Base-by-base conservation (phyloP, 2,329 filamentous ascomycete species). In the Paradendryphiella salina region DNA sequence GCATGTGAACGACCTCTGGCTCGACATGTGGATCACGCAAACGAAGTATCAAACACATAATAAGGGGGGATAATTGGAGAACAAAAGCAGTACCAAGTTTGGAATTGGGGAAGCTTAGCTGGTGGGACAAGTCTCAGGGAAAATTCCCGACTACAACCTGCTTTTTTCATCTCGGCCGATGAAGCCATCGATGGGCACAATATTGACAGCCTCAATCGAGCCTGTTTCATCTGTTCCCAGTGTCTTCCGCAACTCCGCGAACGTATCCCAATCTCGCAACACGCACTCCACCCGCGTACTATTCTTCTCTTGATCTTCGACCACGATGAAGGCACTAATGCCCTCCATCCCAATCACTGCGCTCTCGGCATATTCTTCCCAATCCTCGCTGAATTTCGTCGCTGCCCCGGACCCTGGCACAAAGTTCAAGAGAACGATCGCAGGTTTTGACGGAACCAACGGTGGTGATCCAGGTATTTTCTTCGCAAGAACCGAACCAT, bases 111-210 rank as follows among this genome's bases (percentile, higher is more conserved):
- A n/a, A n/a, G 11, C 10, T 21, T 11, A 5, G 10, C 20, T 5
- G 17, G 13, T n/a, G 3, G 8, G 2, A 2, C 23, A 9, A 26
- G 23, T n/a, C 23, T 23, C 21, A 4, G 21, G 21, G 21, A 4
- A 23, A 4, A 4, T 23, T 15, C 10, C 13, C 13, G 5, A 3
- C 15, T 47, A 63, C 43, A 63, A 17, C 42, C 46, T 61, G 31
- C 43, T 47, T 23, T 34, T 40, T 4, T 33, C 52, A 10, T 62
- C 52, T 7, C 59, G 54, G 9, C 56, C 52, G 15, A 60, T 11
- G 39, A 57, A 65, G 3, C 64, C 64, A 52, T 60, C 54, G 2
- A 64, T 52, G 18, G 50, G 46, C 13, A 33, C 52, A 1, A 66
- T 50, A 20, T 50, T 56, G 26, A 64, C 57, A 5, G 20, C n/a